phyloP scores from a whole-genome alignment of 2,329 filamentous ascomycete species.

The Zasmidium citrigriseum region DNA sequence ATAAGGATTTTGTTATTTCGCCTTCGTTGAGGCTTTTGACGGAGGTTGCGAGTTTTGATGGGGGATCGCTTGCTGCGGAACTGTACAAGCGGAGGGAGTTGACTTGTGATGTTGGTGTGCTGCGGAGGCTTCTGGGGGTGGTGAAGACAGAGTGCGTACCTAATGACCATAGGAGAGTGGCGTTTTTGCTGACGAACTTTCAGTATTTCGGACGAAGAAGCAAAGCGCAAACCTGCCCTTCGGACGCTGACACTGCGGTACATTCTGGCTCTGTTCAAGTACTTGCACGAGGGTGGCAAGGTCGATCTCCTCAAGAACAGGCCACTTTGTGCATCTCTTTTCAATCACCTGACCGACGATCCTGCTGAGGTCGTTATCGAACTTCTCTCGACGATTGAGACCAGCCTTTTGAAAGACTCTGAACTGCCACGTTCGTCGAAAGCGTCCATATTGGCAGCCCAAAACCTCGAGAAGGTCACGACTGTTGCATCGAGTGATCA shows the following conservation, averaged over 20 bases:
- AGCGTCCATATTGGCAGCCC: constrained; percentile 43
- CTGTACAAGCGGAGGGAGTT: constrained; percentile 73
- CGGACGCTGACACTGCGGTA: constrained; percentile 82
- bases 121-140: constrained; percentile 80
- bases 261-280: constrained; percentile 75
- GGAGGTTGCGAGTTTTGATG: constrained; percentile 83
- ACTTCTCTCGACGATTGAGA: constrained; percentile 69
- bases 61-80: constrained; percentile 74
- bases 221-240: constrained; percentile 69
- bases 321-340: constrained; percentile 67
- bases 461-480: constrained; percentile 43
- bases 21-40: constrained; percentile 82
- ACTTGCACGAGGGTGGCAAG: constrained; percentile 75
- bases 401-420: constrained; percentile 72
- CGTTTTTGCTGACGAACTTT: neutral
- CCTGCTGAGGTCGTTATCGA: constrained; percentile 73
- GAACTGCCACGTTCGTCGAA: constrained; percentile 74
- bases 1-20: constrained; percentile 85
- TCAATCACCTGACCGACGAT: constrained; percentile 77
- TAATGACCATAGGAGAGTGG: neutral
- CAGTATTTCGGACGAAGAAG: constrained; percentile 56
- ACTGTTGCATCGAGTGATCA: constrained; percentile 59
- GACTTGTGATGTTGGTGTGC: constrained; percentile 68
- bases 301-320: constrained; percentile 78
- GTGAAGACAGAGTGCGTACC: constrained; percentile 50